Conservation (phyloP, 306 rosid genomes). For the Betula pendula region DNA sequence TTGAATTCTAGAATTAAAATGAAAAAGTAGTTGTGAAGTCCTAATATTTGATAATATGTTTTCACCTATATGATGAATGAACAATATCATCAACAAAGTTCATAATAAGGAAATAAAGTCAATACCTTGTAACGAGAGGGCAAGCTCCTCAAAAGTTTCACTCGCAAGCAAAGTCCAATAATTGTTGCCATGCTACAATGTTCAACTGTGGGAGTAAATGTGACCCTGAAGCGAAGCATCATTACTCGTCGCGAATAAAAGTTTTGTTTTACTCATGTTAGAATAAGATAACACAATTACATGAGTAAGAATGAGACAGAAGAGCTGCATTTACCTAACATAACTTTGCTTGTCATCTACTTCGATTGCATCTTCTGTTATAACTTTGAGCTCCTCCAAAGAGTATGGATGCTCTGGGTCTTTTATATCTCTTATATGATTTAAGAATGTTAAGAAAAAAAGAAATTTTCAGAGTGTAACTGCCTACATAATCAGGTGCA, state of each 20-base stretch:
- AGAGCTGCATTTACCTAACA: slow-evolving; percentile 55
- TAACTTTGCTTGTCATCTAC: slow-evolving; percentile 68
- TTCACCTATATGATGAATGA: background rate
- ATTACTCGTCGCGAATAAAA: slow-evolving; percentile 2
- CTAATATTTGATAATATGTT: slow-evolving; percentile 4
- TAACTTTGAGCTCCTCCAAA: slow-evolving; percentile 93
- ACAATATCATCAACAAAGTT: background rate
- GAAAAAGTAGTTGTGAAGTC: background rate
- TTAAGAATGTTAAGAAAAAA: slow-evolving; percentile 60
- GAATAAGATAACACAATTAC: background rate
- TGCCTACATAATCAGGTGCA: background rate
- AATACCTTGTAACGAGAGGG: slow-evolving; percentile 86
- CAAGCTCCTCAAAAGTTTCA: slow-evolving; percentile 83
- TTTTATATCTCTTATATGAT: slow-evolving; percentile 90
- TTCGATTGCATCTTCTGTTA: slow-evolving; percentile 84
- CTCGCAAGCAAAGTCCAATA: slow-evolving; percentile 90
- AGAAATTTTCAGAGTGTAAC: background rate
- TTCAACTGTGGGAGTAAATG: slow-evolving; percentile 92
- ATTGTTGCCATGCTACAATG: slow-evolving; percentile 97
- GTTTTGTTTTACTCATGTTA: too few relatives aligned
- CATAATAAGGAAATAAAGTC: background rate
- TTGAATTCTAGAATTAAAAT: background rate
- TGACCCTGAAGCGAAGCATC: slow-evolving; percentile 58
- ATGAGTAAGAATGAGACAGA: background rate
- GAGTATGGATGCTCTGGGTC: slow-evolving; percentile 94